Evolutionary conservation across 1,284 basidiomycete genomes (phyloP).

Genomic region (Leccinum proximum): DNA sequence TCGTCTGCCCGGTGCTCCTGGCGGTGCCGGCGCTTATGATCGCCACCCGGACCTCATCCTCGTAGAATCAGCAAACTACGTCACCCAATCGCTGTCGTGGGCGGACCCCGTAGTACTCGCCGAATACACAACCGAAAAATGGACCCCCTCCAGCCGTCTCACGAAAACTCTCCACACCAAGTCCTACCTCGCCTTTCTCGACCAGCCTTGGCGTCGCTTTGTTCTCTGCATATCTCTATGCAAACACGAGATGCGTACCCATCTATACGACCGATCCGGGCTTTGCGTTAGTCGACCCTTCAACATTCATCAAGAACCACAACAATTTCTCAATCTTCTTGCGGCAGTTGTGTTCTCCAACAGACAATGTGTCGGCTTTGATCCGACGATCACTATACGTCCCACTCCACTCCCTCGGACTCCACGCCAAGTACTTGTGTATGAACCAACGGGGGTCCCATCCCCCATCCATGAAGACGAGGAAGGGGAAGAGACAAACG

Average conservation of each 20-base stretch:
- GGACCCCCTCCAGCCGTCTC: not conserved
- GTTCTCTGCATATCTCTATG: no score
- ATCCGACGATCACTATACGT: not conserved
- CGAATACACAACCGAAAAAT: not conserved
- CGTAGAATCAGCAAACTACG: not conserved
- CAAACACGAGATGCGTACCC: no score
- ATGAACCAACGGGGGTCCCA: not conserved
- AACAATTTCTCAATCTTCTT: no score
- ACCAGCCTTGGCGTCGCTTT: not conserved
- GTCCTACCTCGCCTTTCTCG: not conserved
- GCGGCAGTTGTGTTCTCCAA: no score
- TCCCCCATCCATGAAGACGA: not conserved
- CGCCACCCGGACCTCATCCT: not conserved
- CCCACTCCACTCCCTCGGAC: not conserved
- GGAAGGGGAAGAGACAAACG: no score
- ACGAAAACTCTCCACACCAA: not conserved
- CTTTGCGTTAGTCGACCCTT: no score
- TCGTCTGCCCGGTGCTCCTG: not conserved
- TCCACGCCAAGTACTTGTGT: not conserved
- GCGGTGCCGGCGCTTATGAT: not conserved
- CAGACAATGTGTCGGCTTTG: no score
- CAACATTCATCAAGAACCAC: no score
- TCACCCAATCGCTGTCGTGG: not conserved
- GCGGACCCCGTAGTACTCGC: not conserved
- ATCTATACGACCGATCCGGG: no score